Evolutionary conservation across 208 protist genomes (phyloP).

Genomic region (Trypanosoma scelopori): DNA sequence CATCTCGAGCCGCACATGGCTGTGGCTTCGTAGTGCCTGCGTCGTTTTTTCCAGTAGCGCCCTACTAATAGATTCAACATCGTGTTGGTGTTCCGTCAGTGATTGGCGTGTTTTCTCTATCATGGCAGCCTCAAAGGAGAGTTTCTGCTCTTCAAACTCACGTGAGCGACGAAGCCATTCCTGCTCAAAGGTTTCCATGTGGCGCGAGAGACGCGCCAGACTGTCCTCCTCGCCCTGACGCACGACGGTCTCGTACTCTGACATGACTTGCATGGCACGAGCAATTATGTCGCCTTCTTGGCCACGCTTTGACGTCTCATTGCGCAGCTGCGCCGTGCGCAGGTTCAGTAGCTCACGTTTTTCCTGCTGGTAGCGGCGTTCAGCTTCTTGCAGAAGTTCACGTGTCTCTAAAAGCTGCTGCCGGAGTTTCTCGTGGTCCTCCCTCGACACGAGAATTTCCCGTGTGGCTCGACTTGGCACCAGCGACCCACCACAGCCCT

Average conservation of each 20-base stretch:
- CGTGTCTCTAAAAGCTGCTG: slow-evolving; percentile 33
- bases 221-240: slow-evolving; percentile 31
- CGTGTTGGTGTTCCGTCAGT: slow-evolving; percentile 29
- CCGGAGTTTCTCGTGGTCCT: slow-evolving; percentile 25
- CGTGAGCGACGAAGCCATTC: slow-evolving; percentile 31
- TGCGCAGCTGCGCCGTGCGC: slow-evolving; percentile 25
- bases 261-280: slow-evolving; percentile 35
- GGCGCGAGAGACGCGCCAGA: slow-evolving; percentile 28
- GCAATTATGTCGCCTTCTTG: slow-evolving; percentile 37
- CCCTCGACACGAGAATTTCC: slow-evolving; percentile 4
- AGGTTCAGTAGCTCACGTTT: slow-evolving; percentile 34
- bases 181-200: slow-evolving; percentile 39
- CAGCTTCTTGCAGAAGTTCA: slow-evolving; percentile 27
- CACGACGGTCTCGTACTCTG: slow-evolving; percentile 38
- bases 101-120: slow-evolving; percentile 26
- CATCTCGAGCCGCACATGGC: slow-evolving; percentile 22
- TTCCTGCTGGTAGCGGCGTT: slow-evolving; percentile 39
- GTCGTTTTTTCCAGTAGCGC: slow-evolving; percentile 41
- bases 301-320: slow-evolving; percentile 29
- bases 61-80: slow-evolving; percentile 33
- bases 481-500: neutral
- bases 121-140: slow-evolving; percentile 28
- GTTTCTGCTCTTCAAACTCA: slow-evolving; percentile 41
- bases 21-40: slow-evolving; percentile 22
- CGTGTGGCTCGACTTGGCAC: neutral